phyloP scores from a whole-genome alignment of 257 asterid species.

The Capsicum rhomboideum region DNA sequence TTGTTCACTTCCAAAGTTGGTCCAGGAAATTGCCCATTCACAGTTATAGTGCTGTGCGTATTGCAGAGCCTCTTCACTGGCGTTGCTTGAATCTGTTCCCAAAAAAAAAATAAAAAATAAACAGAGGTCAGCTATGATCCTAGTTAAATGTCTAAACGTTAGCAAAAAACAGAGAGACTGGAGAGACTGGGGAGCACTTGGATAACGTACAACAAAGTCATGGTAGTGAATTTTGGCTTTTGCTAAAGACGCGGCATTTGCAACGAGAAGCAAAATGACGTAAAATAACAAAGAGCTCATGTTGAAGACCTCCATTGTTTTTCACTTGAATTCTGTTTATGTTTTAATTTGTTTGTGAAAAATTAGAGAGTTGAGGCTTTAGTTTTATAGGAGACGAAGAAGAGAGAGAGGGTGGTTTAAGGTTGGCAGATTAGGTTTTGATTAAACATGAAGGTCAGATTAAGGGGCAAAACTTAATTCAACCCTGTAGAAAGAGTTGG shows the following conservation, averaged over 20 bases:
- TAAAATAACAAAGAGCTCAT: conserved; percentile 19
- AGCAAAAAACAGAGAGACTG: no score
- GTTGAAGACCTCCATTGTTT: conserved; percentile 14
- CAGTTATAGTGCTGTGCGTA: conserved; percentile 54
- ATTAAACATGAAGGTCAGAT: conserved; percentile 18
- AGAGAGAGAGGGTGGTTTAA: conserved; percentile 33
- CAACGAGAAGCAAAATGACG: conserved; percentile 21
- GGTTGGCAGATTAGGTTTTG: conserved; percentile 51
- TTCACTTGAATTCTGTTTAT: background rate
- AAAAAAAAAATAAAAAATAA: no score
- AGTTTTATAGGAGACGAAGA: conserved; percentile 30
- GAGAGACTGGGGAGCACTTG: background rate
- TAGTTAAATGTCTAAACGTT: background rate
- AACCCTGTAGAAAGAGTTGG: conserved; percentile 35
- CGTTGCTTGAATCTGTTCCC: conserved; percentile 61
- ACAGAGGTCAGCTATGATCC: background rate
- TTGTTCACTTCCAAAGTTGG: conserved; percentile 72
- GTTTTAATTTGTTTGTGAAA: conserved; percentile 19
- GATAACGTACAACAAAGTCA: conserved; percentile 55
- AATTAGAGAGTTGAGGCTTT: conserved; percentile 12
- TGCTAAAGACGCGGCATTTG: conserved; percentile 32
- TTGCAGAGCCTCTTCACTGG: conserved; percentile 93
- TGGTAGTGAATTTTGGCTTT: conserved; percentile 53
- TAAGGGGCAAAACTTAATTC: conserved; percentile 30
- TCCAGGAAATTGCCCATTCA: conserved; percentile 79